phyloP scores from a whole-genome alignment of 108 stramenopile species.

The Cyclotella cryptica region DNA sequence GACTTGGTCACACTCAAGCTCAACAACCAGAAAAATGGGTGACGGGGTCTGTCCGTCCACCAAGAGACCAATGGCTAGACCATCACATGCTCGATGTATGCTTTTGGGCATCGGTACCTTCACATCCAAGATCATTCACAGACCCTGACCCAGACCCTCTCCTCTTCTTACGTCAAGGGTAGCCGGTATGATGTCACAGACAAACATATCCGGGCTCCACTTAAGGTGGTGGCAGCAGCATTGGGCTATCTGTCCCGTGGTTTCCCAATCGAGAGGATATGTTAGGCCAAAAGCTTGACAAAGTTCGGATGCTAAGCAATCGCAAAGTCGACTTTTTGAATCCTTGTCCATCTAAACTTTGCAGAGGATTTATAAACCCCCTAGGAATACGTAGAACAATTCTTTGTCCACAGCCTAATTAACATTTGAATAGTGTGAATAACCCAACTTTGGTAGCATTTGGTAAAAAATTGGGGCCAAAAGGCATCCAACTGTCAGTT shows the following conservation, averaged over 20 bases:
- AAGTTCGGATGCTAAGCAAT: too few species aligned
- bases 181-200: too few species aligned
- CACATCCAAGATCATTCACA: not conserved
- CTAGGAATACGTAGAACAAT: too few species aligned
- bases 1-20: not conserved
- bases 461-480: too few species aligned
- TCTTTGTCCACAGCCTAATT: too few species aligned
- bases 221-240: constrained; percentile 10
- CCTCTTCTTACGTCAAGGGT: not conserved
- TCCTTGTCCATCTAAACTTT: too few species aligned
- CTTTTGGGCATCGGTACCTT: not conserved
- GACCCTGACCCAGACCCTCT: not conserved
- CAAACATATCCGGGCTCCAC: not conserved
- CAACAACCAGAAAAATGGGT: constrained; percentile 23
- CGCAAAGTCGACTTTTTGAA: too few species aligned
- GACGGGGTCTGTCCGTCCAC: constrained; percentile 1
- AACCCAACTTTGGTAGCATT: too few species aligned
- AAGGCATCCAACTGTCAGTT: too few species aligned
- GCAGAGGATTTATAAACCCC: too few species aligned
- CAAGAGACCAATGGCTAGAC: constrained; percentile 13
- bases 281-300: too few species aligned
- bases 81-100: not conserved
- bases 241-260: not conserved
- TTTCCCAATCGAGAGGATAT: constrained; percentile 7
- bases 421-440: too few species aligned